Evolutionary conservation across 176 grass and related monocot species (phyloP).

Genomic region (Olyra latifolia): DNA sequence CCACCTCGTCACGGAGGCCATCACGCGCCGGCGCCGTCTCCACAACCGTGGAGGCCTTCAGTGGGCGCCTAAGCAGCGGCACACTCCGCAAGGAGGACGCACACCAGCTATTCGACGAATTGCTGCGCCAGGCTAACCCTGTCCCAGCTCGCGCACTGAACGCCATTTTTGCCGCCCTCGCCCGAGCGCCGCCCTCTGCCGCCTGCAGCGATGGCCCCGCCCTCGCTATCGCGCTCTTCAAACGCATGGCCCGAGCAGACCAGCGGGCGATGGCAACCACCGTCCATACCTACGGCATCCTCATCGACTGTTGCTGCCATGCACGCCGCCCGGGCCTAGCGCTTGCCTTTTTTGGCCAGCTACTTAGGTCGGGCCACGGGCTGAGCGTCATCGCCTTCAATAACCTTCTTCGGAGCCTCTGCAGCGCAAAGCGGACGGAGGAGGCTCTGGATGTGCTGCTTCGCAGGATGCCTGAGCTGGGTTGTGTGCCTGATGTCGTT

Average conservation of each 20-base stretch:
- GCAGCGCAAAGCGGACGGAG: background rate
- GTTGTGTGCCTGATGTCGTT: too few species aligned
- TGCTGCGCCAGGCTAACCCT: background rate
- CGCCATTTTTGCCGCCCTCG: background rate
- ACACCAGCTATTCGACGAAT: background rate
- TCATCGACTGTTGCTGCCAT: slow-evolving; percentile 31
- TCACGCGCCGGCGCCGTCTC: too few species aligned
- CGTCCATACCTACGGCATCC: background rate
- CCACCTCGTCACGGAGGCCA: background rate
- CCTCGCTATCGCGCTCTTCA: slow-evolving; percentile 18
- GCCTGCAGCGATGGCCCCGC: background rate
- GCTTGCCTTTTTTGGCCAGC: slow-evolving; percentile 2
- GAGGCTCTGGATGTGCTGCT: slow-evolving; percentile 14
- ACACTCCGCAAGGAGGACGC: background rate
- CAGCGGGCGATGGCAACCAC: background rate
- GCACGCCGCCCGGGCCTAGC: background rate
- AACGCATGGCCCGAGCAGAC: background rate
- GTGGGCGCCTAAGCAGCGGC: background rate
- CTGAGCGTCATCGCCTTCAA: background rate
- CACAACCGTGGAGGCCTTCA: background rate
- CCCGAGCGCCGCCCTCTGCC: background rate
- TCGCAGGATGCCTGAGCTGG: slow-evolving; percentile 45
- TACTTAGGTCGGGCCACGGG: background rate
- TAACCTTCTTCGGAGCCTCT: slow-evolving; percentile 32
- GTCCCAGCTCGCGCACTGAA: background rate